phyloP scores from a whole-genome alignment of 805 yeast genomes.

The Wickerhamiella galacta region DNA sequence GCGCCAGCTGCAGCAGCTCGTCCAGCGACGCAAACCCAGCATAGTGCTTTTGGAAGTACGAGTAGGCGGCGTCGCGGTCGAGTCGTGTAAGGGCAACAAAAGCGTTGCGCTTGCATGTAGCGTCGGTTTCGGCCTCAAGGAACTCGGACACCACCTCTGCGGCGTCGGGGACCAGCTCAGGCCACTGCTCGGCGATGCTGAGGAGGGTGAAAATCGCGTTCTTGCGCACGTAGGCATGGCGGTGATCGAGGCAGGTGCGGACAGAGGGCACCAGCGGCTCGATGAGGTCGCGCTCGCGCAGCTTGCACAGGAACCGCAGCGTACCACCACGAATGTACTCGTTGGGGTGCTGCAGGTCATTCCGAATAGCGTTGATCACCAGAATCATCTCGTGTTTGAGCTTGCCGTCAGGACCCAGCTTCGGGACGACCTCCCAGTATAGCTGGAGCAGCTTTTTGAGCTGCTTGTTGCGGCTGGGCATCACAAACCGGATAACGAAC shows the following conservation, averaged over 20 bases:
- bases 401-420: constrained; percentile 72
- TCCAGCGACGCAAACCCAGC: constrained; percentile 48
- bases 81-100: constrained; percentile 72
- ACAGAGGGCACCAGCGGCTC: constrained; percentile 93
- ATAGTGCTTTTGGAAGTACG: constrained; percentile 59
- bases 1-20: constrained; percentile 71
- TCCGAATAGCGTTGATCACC: constrained; percentile 94
- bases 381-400: constrained; percentile 96
- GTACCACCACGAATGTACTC: constrained; percentile 95
- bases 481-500: constrained; percentile 92
- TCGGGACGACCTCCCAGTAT: constrained; percentile 97
- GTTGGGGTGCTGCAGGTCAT: constrained; percentile 94
- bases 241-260: constrained; percentile 78
- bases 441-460: constrained; percentile 83
- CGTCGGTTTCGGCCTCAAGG: constrained; percentile 69
- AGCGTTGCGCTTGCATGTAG: constrained; percentile 90
- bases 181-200: constrained; percentile 51
- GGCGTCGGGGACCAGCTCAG: constrained; percentile 86
- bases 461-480: constrained; percentile 87
- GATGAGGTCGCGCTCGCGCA: constrained; percentile 81
- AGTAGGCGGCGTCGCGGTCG: constrained; percentile 71
- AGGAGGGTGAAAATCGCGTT: constrained; percentile 86
- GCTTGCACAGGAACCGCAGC: constrained; percentile 73
- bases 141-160: constrained; percentile 62
- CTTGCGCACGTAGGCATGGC: constrained; percentile 95